Evolutionary conservation across 192 early-diverging fungal species (phyloP).

Genomic region (Rhizophagus clarus): DNA sequence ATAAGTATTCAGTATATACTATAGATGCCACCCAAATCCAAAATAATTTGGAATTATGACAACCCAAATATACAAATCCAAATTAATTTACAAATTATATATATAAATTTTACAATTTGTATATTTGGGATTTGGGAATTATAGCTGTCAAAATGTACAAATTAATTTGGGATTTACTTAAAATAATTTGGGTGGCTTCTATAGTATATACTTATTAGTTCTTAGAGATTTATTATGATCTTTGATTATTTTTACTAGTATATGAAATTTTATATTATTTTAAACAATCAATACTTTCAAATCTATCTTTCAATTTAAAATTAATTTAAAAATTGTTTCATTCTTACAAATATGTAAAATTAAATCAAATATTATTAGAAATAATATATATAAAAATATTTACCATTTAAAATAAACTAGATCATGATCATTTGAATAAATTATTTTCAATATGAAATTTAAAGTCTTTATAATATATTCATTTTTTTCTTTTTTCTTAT

Average conservation of each 20-base stretch:
- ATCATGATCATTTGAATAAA: constrained; percentile 26
- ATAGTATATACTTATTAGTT: constrained; percentile 27
- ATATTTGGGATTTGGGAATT: too few species aligned
- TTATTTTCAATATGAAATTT: constrained; percentile 29
- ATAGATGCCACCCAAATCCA: too few species aligned
- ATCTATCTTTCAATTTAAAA: constrained; percentile 30
- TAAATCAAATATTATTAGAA: constrained; percentile 5
- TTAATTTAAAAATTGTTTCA: constrained; percentile 27
- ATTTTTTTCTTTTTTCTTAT: constrained; percentile 29
- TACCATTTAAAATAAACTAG: constrained; percentile 30
- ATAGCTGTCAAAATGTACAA: too few species aligned
- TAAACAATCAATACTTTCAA: constrained; percentile 25
- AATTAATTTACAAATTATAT: too few species aligned
- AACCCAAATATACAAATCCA: too few species aligned
- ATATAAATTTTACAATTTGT: too few species aligned
- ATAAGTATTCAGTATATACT: constrained; percentile 23
- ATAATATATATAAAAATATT: constrained; percentile 2
- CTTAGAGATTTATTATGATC: constrained; percentile 25
- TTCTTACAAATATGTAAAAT: background rate
- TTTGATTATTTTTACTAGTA: constrained; percentile 27
- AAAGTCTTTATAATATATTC: constrained; percentile 27
- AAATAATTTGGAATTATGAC: too few species aligned
- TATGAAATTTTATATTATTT: constrained; percentile 16
- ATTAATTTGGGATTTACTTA: too few species aligned
- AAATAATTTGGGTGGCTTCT: too few species aligned